Base-by-base conservation (phyloP, 768 basidiomycete genomes). In the Leccinellum luteum region DNA sequence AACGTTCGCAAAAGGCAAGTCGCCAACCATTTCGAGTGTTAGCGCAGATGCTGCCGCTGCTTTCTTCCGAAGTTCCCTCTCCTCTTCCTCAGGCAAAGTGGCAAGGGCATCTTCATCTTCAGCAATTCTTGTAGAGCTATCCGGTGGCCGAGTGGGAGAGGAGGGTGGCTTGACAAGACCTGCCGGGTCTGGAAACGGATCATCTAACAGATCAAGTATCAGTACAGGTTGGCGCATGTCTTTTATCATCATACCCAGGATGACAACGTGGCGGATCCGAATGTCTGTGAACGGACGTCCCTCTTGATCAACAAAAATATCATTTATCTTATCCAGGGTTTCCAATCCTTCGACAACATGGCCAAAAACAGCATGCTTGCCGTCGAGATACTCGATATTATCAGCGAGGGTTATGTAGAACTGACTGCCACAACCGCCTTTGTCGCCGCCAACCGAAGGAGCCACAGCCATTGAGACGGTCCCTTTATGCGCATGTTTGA, bases 11-110 rank as follows among this genome's bases (percentile, higher is more conserved):
- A 99, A 98, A 1, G 97, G 97, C 53, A 98, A 78, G 74, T 99
- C 97, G 31, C 97, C 97, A 56, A 99, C 96, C 97, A 99, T 99
- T 74, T 99, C 97, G 51, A 99, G 83, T 4, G 97, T 98, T 38
- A 99, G 77, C 1, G 97, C 97, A 47, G 94, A 94, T 0, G 96
- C 94, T 1, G 85, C 85, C 0, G 97, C 96, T 0, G 94, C 94
- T 52, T 89, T 88, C 74, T 89, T 84, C n/a, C 94, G 85, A 23
- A 89, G 84, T 44, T 85, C 78, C 2, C 79, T 81, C 63, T 95
- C 96, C 59, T 95, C 90, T 60, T 94, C 94, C 61, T 92, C 92
- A 1, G 92, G 89, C 12, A 93, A 71, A 30, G 88, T 86, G 27
- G 85, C 84, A 12, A 93, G 76, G 0, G 91, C 89, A 66, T 96